phyloP scores from a whole-genome alignment of 2,329 filamentous ascomycete species.

The Fusarium sp. region DNA sequence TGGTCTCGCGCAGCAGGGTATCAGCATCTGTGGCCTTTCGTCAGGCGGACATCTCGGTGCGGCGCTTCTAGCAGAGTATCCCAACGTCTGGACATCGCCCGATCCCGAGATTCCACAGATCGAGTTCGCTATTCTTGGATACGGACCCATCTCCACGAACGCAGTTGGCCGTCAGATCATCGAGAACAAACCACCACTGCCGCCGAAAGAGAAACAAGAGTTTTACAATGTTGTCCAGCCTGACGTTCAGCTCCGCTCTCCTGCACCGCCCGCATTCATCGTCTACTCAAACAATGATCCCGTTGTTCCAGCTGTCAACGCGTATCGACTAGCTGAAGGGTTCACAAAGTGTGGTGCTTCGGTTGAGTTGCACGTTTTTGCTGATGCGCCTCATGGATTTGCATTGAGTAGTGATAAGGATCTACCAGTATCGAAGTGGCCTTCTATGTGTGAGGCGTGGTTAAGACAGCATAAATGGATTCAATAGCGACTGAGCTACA shows the following conservation, averaged over 20 bases:
- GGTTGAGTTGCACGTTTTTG: conserved; percentile 39
- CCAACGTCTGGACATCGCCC: conserved; percentile 27
- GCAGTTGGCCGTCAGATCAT: conserved; percentile 36
- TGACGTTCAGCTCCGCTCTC: conserved; percentile 31
- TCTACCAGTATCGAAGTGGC: conserved; percentile 39
- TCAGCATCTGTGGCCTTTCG: conserved; percentile 39
- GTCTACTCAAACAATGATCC: conserved; percentile 43
- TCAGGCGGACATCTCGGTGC: conserved; percentile 41
- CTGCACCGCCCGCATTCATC: conserved; percentile 30
- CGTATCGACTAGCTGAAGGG: conserved; percentile 34
- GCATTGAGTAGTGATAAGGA: conserved; percentile 27
- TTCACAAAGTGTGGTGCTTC: conserved; percentile 23
- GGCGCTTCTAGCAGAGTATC: conserved; percentile 38
- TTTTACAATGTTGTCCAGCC: conserved; percentile 37
- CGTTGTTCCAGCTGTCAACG: conserved; percentile 36
- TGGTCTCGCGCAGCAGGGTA: conserved; percentile 13
- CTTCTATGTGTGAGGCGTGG: conserved; percentile 38
- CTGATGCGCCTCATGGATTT: conserved; percentile 41
- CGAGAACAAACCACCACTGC: conserved; percentile 35
- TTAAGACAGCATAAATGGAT: conserved; percentile 27
- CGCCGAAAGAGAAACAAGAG: conserved; percentile 36
- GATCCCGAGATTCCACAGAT: conserved; percentile 19
- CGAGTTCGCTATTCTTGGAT: conserved; percentile 38
- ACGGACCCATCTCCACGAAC: conserved; percentile 40
- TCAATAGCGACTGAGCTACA: not conserved